Conservation (phyloP, 169 alveolate species). For the Babesia ovis region DNA sequence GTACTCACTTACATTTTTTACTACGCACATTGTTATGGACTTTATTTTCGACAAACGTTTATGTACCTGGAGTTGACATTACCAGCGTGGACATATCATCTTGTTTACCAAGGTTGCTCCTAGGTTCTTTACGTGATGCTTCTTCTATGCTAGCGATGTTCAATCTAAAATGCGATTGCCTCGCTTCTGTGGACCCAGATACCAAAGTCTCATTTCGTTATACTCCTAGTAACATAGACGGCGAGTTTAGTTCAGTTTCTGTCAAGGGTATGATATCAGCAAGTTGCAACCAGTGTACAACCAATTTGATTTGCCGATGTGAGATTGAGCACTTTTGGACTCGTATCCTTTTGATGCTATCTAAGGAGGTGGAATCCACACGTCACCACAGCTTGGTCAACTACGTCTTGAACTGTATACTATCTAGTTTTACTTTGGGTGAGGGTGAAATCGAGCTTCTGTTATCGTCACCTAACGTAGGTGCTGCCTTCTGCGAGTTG, state of each 20-base stretch:
- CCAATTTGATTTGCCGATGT: conserved; percentile 37
- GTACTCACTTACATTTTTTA: conserved; percentile 43
- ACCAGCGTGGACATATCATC: conserved; percentile 13
- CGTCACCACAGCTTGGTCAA: conserved; percentile 33
- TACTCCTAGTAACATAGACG: conserved; percentile 27
- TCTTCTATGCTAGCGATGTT: conserved; percentile 22
- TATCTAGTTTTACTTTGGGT: conserved; percentile 59
- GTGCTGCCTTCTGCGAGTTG: conserved; percentile 60
- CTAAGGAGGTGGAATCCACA: conserved; percentile 20
- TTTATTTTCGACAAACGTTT: conserved; percentile 26
- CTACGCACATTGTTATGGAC: conserved; percentile 39
- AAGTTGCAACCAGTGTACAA: conserved; percentile 38
- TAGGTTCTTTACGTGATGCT: conserved; percentile 33
- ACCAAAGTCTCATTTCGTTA: conserved; percentile 40
- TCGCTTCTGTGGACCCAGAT: background rate
- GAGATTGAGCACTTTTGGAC: conserved; percentile 63
- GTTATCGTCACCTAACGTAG: conserved; percentile 39
- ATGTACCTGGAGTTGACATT: background rate
- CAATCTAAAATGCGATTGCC: conserved; percentile 4
- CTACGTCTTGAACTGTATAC: conserved; percentile 39
- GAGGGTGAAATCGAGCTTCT: conserved; percentile 52
- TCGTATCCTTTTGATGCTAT: conserved; percentile 25
- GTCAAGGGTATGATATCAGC: conserved; percentile 33
- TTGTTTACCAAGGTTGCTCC: conserved; percentile 24
- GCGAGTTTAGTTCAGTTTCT: conserved; percentile 3